Conservation (phyloP, 768 basidiomycete species). For the Termitomyces sp. region DNA sequence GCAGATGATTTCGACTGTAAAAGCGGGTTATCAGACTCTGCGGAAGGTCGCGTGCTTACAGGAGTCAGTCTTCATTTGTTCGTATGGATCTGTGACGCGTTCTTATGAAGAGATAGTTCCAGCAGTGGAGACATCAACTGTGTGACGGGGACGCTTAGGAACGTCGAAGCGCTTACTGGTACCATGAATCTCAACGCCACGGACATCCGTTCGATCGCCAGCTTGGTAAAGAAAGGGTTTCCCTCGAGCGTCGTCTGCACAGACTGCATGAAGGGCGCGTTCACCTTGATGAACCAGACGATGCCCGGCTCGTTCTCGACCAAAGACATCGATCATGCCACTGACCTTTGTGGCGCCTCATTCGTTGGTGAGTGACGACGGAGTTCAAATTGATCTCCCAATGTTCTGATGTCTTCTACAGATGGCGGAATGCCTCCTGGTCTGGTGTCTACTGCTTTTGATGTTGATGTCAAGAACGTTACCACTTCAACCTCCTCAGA, state of each 20-base stretch:
- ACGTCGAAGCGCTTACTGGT: conserved; percentile 35
- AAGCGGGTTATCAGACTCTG: conserved; percentile 40
- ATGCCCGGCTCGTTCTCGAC: conserved; percentile 26
- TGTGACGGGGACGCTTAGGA: conserved; percentile 42
- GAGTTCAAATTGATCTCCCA: neutral
- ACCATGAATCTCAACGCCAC: conserved; percentile 21
- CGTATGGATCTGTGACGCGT: neutral
- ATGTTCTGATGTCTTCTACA: neutral
- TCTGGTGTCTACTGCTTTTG: conserved; percentile 8
- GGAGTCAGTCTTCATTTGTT: conserved; percentile 37
- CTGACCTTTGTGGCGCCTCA: conserved; percentile 31
- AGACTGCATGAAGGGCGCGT: conserved; percentile 41
- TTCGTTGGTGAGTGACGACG: conserved; percentile 32
- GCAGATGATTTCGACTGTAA: conserved; percentile 24
- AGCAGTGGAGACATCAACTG: conserved; percentile 37
- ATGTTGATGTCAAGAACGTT: neutral
- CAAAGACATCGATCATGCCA: conserved; percentile 17
- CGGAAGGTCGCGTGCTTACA: conserved; percentile 48
- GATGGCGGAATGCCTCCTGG: conserved; percentile 19
- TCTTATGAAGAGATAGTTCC: neutral
- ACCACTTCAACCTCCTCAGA: neutral
- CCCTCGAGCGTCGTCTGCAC: conserved; percentile 34
- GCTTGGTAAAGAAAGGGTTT: conserved; percentile 20
- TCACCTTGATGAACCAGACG: conserved; percentile 24
- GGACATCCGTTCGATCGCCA: conserved; percentile 19